Evolutionary conservation across 345 rosid genomes (phyloP), one percentile per base, ranked within the genome.

Genomic region (Dimocarpus longan): DNA sequence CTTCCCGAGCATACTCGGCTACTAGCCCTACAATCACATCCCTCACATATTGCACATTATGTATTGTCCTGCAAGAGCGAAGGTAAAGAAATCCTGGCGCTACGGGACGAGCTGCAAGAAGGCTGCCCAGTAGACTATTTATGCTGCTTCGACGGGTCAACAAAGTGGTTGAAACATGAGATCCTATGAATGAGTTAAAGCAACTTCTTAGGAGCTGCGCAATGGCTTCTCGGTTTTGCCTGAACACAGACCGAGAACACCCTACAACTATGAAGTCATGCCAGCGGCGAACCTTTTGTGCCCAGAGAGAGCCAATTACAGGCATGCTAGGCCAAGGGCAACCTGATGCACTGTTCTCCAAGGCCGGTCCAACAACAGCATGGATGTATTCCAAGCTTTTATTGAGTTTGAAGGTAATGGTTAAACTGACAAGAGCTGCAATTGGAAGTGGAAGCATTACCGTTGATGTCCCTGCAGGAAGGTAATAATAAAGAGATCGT

Each of bases 361-460:
- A 71, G 8, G 93, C 93, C 2, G 90, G 93, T 44, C 95, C 95
- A 54, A 78, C 90, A 57, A 91, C 90, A 8, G 90, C 89, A 37
- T 83, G 90, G 71, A 91, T 83, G 85, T 87, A 87, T 68, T 89
- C 93, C 3, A 82, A 70, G 75, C 76, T 72, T 80, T 83, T 80
- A 73, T 66, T 83, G 71, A 89, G 90, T 82, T 91, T 91, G 85
- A 89, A 88, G 77, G 93, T 91, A 71, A 91, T 89, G 62, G 95
- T 91, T 79, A 91, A 82, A 82, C 95, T 89, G 71, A 89, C 95
- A 80, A 91, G 84, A 80, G 89, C 90, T 52, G 95, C 95, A 76
- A 91, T 77, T 24, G 95, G 95, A 68, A 91, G 82, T 8, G 95
- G 93, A 80, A 91, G 95, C 81, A 76, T 83, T 24, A 77, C 7